These are phyloP conservation scores for Diaporthe sp. DNA, from an alignment of 2,329 filamentous ascomycete species.

Conservation along the genomic window DNA sequence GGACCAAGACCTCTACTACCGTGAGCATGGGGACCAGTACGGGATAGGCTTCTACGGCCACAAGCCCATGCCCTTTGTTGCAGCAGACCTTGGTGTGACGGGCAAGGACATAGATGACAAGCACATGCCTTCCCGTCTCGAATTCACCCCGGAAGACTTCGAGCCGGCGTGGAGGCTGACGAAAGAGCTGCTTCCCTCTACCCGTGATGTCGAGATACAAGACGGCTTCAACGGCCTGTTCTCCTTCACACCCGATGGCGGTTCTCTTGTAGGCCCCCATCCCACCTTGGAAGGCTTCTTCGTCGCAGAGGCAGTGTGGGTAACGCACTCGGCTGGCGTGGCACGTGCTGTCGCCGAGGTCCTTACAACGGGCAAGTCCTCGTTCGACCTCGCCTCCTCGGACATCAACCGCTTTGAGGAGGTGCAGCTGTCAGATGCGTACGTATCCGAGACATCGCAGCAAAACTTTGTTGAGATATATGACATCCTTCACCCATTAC, in stretches of 20 bases:
- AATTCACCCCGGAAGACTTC: slow-evolving; percentile 72
- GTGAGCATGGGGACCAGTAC: slow-evolving; percentile 72
- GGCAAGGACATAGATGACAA: slow-evolving; percentile 66
- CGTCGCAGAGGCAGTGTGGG: slow-evolving; percentile 76
- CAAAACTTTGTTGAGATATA: slow-evolving; percentile 76
- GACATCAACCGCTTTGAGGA: slow-evolving; percentile 73
- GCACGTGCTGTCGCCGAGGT: slow-evolving; percentile 71
- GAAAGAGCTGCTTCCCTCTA: slow-evolving; percentile 64
- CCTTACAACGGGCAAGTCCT: slow-evolving; percentile 66
- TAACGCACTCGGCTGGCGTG: slow-evolving; percentile 74
- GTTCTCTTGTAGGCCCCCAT: slow-evolving; percentile 69
- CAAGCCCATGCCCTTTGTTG: slow-evolving; percentile 70
- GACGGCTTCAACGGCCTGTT: slow-evolving; percentile 76
- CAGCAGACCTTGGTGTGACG: slow-evolving; percentile 65
- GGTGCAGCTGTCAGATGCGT: slow-evolving; percentile 67
- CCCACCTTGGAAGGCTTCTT: slow-evolving; percentile 72
- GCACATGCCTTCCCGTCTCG: slow-evolving; percentile 73
- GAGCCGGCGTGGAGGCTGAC: slow-evolving; percentile 70
- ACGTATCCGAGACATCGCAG: slow-evolving; percentile 69
- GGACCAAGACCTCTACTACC: slow-evolving; percentile 74
- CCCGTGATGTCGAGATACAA: slow-evolving; percentile 63
- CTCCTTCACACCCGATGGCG: slow-evolving; percentile 75
- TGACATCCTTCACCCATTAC: slow-evolving; percentile 72
- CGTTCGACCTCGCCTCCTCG: slow-evolving; percentile 69
- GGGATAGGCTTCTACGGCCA: slow-evolving; percentile 76